Evolutionary conservation across 768 basidiomycete genomes (phyloP).

Genomic region (Tylopilus vinaceipallidus): DNA sequence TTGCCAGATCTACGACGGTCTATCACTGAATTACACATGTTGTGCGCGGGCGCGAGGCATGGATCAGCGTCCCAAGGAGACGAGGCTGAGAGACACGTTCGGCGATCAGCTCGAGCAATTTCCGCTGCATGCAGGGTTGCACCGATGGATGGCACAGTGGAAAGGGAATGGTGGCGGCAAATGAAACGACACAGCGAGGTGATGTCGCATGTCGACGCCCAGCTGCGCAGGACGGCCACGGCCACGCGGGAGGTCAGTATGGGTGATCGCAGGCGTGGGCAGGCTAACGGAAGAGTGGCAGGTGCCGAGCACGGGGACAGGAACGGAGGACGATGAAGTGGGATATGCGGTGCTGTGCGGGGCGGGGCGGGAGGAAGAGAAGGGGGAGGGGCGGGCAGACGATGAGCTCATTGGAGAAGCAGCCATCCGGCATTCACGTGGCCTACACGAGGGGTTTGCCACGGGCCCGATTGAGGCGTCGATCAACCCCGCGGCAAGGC

Average conservation of each 20-base stretch:
- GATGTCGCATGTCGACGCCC: constrained; percentile 55
- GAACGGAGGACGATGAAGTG: constrained; percentile 52
- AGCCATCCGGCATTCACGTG: constrained; percentile 50
- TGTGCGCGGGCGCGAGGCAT: constrained; percentile 36
- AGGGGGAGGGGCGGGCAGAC: constrained; percentile 33
- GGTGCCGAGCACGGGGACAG: constrained; percentile 21
- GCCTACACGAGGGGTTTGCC: constrained; percentile 30
- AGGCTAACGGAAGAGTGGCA: constrained; percentile 13
- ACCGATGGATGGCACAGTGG: constrained; percentile 13
- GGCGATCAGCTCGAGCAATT: constrained; percentile 32
- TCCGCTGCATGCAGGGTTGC: constrained; percentile 30
- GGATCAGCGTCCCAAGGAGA: constrained; percentile 28
- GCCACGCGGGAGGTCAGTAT: constrained; percentile 42
- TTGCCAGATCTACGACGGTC: constrained; percentile 61
- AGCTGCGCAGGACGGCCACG: constrained; percentile 38
- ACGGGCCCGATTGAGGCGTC: constrained; percentile 33
- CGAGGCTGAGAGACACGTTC: constrained; percentile 30
- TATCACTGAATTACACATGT: constrained; percentile 62
- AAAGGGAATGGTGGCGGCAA: constrained; percentile 25
- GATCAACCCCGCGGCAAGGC: constrained; percentile 34
- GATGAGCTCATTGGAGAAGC: constrained; percentile 49
- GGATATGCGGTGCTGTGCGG: constrained; percentile 46
- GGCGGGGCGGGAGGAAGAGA: constrained; percentile 1
- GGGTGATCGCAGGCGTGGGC: background rate
- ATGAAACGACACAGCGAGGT: constrained; percentile 39